Evolutionary conservation across 1,284 basidiomycete genomes (phyloP).

Genomic region (Rhodotorula sp.): DNA sequence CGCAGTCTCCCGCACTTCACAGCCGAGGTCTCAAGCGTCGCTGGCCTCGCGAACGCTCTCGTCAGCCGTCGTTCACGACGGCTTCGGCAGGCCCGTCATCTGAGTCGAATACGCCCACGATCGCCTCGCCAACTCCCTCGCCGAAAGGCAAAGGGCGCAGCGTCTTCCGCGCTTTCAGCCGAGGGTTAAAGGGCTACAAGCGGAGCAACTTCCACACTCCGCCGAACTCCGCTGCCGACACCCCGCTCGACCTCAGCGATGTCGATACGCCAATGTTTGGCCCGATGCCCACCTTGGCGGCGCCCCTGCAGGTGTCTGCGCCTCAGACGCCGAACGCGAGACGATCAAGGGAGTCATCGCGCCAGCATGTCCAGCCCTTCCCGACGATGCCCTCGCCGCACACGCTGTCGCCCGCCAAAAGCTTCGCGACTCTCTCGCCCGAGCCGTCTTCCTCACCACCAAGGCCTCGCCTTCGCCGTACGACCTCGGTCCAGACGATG

Average conservation of each 20-base stretch:
- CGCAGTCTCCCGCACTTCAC: not conserved
- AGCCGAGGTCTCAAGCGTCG: not conserved
- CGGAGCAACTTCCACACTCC: not conserved
- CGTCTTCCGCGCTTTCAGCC: not conserved
- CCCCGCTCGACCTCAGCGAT: not conserved
- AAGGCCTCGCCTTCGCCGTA: not conserved
- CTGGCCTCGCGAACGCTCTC: not conserved
- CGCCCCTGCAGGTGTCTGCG: too few relatives aligned
- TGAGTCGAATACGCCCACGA: not conserved
- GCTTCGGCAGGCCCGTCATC: too few relatives aligned
- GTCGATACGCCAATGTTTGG: not conserved
- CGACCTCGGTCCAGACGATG: constrained; percentile 19
- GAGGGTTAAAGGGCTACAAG: not conserved
- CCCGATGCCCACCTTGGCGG: too few relatives aligned
- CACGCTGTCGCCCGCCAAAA: too few relatives aligned
- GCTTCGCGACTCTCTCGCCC: not conserved
- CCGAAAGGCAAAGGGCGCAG: not conserved
- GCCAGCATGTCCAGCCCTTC: too few relatives aligned
- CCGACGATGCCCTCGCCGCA: too few relatives aligned
- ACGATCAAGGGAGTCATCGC: too few relatives aligned
- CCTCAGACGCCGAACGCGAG: too few relatives aligned
- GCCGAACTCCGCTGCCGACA: not conserved
- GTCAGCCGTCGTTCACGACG: constrained; percentile 5
- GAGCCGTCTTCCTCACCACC: not conserved
- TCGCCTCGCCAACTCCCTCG: not conserved